These are phyloP conservation scores for Sclerotiophoma versabilis DNA, from an alignment of 2,329 filamentous ascomycete genomes.

Conservation along the genomic window DNA sequence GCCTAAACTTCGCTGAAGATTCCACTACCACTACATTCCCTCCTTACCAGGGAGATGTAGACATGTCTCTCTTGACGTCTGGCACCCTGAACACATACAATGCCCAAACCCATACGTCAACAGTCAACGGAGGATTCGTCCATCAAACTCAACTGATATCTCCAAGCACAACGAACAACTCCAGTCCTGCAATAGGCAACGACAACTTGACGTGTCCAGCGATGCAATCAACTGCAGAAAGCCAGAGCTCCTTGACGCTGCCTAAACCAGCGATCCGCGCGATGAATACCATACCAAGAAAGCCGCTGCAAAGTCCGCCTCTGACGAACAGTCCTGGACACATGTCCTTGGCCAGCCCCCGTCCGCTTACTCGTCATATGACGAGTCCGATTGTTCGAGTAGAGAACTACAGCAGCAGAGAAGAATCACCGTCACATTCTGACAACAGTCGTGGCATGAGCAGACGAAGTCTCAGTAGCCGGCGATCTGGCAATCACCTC, in stretches of 20 bases:
- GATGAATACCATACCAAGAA: slow-evolving; percentile 39
- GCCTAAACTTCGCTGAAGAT: slow-evolving; percentile 41
- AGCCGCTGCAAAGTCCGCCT: slow-evolving; percentile 49
- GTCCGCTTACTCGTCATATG: slow-evolving; percentile 40
- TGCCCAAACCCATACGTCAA: slow-evolving; percentile 34
- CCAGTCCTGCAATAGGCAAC: slow-evolving; percentile 46
- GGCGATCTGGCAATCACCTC: slow-evolving; percentile 46
- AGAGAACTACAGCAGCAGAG: slow-evolving; percentile 45
- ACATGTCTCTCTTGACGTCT: slow-evolving; percentile 39
- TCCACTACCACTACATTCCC: slow-evolving; percentile 28
- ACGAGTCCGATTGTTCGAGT: slow-evolving; percentile 51
- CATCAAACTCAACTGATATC: slow-evolving; percentile 45
- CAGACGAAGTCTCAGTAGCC: slow-evolving; percentile 46
- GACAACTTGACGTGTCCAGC: slow-evolving; percentile 29
- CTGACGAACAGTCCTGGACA: slow-evolving; percentile 47
- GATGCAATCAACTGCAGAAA: slow-evolving; percentile 30
- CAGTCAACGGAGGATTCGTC: slow-evolving; percentile 31
- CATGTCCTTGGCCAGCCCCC: slow-evolving; percentile 33
- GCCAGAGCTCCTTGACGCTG: slow-evolving; percentile 35
- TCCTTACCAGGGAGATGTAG: slow-evolving; percentile 31
- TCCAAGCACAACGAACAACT: slow-evolving; percentile 45
- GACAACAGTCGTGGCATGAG: slow-evolving; percentile 44
- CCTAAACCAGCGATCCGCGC: slow-evolving; percentile 29
- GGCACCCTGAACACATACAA: slow-evolving; percentile 41
- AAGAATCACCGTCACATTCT: slow-evolving; percentile 45